These are phyloP conservation scores for Penicillium canariense DNA, from an alignment of 495 filamentous ascomycete species.

Conservation along the genomic window DNA sequence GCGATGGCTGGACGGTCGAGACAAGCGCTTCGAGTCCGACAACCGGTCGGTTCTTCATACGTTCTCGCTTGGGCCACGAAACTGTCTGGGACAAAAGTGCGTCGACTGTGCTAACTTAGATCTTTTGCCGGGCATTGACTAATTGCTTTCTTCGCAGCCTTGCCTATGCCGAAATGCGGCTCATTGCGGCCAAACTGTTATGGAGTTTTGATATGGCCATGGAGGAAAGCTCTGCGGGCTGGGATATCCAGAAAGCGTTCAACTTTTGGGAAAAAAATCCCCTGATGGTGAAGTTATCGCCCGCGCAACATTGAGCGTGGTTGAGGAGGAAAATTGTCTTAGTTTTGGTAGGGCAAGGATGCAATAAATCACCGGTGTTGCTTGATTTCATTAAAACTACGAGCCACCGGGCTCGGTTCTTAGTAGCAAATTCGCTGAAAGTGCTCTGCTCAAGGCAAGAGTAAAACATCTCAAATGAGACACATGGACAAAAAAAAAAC, in stretches of 20 bases:
- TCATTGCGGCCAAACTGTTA: constrained; percentile 50
- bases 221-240: constrained; percentile 28
- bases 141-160: constrained; percentile 29
- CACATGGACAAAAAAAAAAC: neutral
- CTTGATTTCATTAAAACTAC: constrained; percentile 3
- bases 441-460: constrained; percentile 4
- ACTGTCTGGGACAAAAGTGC: constrained; percentile 40
- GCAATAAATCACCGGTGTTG: neutral
- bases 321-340: neutral
- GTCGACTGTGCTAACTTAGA: neutral
- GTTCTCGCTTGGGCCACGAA: constrained; percentile 39
- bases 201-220: constrained; percentile 53
- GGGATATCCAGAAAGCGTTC: constrained; percentile 37
- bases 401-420: neutral
- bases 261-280: constrained; percentile 35
- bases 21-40: constrained; percentile 24
- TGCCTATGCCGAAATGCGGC: constrained; percentile 51
- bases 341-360: neutral
- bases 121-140: neutral
- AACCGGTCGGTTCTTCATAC: constrained; percentile 27
- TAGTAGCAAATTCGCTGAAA: constrained; percentile 1
- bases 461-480: neutral
- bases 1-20: constrained; percentile 35
- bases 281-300: constrained; percentile 27
- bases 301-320: neutral